Percentiles rank a stretch among this genome's conserved stretches.
Evolutionary conservation across 805 yeast genomes (phyloP).

Genomic region (Ogataea dorogensis): DNA sequence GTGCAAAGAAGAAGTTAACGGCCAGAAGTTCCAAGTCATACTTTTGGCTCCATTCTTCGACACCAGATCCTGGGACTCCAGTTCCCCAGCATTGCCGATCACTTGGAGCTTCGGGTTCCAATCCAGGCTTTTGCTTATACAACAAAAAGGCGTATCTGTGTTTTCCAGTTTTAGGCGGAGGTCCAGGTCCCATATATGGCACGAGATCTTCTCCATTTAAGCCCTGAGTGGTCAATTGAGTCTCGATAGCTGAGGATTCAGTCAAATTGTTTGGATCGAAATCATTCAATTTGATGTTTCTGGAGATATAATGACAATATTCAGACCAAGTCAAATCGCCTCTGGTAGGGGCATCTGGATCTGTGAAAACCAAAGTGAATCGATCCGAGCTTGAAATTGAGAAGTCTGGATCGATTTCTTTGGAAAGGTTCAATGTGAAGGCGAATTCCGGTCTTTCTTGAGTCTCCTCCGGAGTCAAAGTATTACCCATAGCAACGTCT

Average conservation of each 20-base stretch:
- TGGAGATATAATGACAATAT: constrained; percentile 69
- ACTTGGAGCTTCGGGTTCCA: constrained; percentile 38
- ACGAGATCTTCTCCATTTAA: constrained; percentile 44
- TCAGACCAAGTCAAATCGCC: constrained; percentile 87
- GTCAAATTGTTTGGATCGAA: constrained; percentile 34
- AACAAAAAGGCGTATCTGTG: constrained; percentile 83
- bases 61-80: constrained; percentile 77
- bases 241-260: constrained; percentile 22
- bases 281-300: constrained; percentile 49
- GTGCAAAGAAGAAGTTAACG: constrained; percentile 83
- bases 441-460: constrained; percentile 66
- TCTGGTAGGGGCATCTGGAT: constrained; percentile 91
- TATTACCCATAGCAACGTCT: constrained; percentile 80
- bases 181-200: constrained; percentile 79
- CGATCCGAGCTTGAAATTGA: constrained; percentile 45
- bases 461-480: constrained; percentile 60
- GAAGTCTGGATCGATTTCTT: constrained; percentile 37
- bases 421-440: constrained; percentile 48
- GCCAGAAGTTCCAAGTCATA: constrained; percentile 66
- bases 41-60: constrained; percentile 66
- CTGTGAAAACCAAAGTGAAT: constrained; percentile 79
- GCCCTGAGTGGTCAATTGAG: constrained; percentile 36
- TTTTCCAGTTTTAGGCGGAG: constrained; percentile 82
- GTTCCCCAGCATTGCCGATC: constrained; percentile 84
- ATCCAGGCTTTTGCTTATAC: constrained; percentile 59